These are phyloP conservation scores for Rusavskia elegans DNA, from an alignment of 495 filamentous ascomycete genomes.

Conservation along the genomic window DNA sequence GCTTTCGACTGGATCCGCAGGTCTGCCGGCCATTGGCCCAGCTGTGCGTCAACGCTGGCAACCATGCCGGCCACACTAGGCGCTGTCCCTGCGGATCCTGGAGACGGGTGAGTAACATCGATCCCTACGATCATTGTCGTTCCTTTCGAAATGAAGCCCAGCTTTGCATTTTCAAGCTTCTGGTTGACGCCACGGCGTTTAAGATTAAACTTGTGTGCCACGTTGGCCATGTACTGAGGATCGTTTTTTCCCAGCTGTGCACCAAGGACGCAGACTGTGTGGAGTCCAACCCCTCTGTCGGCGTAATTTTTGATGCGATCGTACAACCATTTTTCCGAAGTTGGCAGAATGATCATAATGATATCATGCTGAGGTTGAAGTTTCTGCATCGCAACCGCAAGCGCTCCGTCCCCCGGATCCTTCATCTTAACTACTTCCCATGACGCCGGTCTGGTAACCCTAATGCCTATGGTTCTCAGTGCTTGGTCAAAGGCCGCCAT, in stretches of 20 bases:
- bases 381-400: too few species aligned
- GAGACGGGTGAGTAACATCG: constrained; percentile 78
- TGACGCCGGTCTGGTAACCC: too few species aligned
- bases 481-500: too few species aligned
- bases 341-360: constrained; percentile 19
- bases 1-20: constrained; percentile 32
- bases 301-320: constrained; percentile 41
- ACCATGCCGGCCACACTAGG: constrained; percentile 66
- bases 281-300: too few species aligned
- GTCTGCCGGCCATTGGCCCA: constrained; percentile 56
- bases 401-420: too few species aligned
- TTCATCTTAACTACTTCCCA: too few species aligned
- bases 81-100: constrained; percentile 36
- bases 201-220: constrained; percentile 68
- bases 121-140: constrained; percentile 74
- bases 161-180: constrained; percentile 20
- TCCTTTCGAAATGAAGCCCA: constrained; percentile 38
- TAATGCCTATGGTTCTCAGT: too few species aligned
- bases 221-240: constrained; percentile 49
- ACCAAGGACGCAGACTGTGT: too few species aligned
- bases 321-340: constrained; percentile 35
- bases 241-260: too few species aligned
- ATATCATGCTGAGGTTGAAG: too few species aligned
- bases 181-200: constrained; percentile 75
- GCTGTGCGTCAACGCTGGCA: constrained; percentile 43